Conservation (phyloP, 2,329 filamentous ascomycete species). For the Aphanoascus verrucosus region DNA sequence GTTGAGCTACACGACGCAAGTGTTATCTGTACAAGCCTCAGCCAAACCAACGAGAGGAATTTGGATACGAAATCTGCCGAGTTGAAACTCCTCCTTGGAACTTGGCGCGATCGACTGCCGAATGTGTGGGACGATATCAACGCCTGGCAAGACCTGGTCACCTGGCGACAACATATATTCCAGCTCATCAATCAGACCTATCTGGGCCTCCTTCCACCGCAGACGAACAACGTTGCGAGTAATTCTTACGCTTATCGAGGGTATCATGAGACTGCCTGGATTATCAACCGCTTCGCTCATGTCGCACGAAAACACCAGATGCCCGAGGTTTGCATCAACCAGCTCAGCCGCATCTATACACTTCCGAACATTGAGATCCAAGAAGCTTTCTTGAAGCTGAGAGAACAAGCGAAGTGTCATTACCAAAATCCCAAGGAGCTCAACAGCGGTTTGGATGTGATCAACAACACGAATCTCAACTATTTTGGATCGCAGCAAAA, state of each 20-base stretch:
- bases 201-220: conserved; percentile 67
- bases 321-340: conserved; percentile 92
- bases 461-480: conserved; percentile 98
- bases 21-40: conserved; percentile 85
- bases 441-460: conserved; percentile 86
- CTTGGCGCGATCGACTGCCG: conserved; percentile 88
- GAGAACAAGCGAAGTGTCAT: conserved; percentile 98
- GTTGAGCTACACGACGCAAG: conserved; percentile 97
- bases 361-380: conserved; percentile 99
- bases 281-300: conserved; percentile 97
- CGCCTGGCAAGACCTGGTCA: conserved; percentile 98
- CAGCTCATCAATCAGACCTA: conserved; percentile 93
- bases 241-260: conserved; percentile 94
- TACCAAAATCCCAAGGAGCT: conserved; percentile 93
- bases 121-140: conserved; percentile 99
- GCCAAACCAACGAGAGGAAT: conserved; percentile 71
- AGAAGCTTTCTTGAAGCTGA: conserved; percentile 91
- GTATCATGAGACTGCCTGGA: conserved; percentile 98
- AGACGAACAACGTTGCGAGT: conserved; percentile 70
- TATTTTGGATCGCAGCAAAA: conserved; percentile 96
- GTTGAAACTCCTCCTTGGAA: conserved; percentile 82
- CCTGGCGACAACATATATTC: conserved; percentile 98
- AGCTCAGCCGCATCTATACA: conserved; percentile 95
- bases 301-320: conserved; percentile 95
- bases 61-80: conserved; percentile 91